A percentile compares a stretch with the other conserved stretches of the same genome.
Evolutionary conservation across 2,329 filamentous ascomycete genomes (phyloP).

Genomic region (Ceratocystis harringtonii): DNA sequence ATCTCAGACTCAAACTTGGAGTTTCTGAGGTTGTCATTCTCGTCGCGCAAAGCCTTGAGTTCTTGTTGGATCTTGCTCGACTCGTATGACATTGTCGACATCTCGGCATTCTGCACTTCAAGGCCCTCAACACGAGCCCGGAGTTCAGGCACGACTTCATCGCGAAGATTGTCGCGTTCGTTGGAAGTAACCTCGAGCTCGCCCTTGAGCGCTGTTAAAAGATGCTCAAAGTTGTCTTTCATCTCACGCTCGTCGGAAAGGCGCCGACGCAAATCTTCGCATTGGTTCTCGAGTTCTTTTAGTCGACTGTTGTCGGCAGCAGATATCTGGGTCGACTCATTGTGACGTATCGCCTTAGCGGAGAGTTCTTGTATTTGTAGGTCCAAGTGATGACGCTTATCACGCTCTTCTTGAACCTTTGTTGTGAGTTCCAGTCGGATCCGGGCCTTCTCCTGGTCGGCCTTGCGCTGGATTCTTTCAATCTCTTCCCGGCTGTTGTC

Average conservation of each 20-base stretch:
- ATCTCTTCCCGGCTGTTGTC: slow-evolving; percentile 55
- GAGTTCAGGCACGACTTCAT: slow-evolving; percentile 72
- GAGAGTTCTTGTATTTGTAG: slow-evolving; percentile 71
- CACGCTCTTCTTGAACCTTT: slow-evolving; percentile 76
- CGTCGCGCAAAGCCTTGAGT: slow-evolving; percentile 51
- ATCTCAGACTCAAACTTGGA: slow-evolving; percentile 21
- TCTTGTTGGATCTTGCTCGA: slow-evolving; percentile 79
- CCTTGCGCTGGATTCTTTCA: slow-evolving; percentile 64
- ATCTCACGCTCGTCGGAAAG: slow-evolving; percentile 71
- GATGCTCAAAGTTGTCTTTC: slow-evolving; percentile 87
- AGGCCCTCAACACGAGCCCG: slow-evolving; percentile 62
- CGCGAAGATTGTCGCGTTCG: slow-evolving; percentile 80
- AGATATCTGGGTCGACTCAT: slow-evolving; percentile 39
- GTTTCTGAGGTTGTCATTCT: slow-evolving; percentile 46
- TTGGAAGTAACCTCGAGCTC: slow-evolving; percentile 72
- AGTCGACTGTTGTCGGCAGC: slow-evolving; percentile 46
- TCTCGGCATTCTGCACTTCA: slow-evolving; percentile 57
- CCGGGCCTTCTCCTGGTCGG: slow-evolving; percentile 82
- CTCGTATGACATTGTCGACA: slow-evolving; percentile 62
- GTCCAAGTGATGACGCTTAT: slow-evolving; percentile 60
- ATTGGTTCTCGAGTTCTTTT: slow-evolving; percentile 61
- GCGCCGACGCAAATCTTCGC: slow-evolving; percentile 71
- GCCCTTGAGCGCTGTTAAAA: slow-evolving; percentile 66
- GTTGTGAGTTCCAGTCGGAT: slow-evolving; percentile 71
- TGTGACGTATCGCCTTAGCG: slow-evolving; percentile 54